phyloP scores from a whole-genome alignment of 2,329 filamentous ascomycete species.

The Ascosphaera aggregata region DNA sequence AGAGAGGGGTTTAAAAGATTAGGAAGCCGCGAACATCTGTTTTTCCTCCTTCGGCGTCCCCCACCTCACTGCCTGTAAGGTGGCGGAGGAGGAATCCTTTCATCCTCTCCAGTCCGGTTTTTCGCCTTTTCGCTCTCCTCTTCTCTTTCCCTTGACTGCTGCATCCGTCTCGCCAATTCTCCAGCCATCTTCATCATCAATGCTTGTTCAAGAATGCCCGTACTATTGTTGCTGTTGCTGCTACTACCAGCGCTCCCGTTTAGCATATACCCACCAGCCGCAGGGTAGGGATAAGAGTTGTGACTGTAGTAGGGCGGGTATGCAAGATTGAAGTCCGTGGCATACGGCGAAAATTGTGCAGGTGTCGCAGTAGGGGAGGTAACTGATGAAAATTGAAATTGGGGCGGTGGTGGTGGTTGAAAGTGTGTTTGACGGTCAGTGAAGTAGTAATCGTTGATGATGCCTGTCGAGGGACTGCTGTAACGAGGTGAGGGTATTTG shows the following conservation, averaged over 20 bases:
- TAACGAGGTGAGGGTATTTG: not conserved
- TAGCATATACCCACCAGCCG: not conserved
- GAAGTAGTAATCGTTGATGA: not conserved
- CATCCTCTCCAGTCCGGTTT: constrained; percentile 15
- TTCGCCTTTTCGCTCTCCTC: constrained; percentile 12
- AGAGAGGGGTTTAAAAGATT: too few species aligned
- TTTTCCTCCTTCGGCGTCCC: too few species aligned
- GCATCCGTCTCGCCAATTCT: constrained; percentile 65
- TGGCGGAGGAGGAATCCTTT: constrained; percentile 18
- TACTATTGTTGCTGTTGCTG: too few species aligned
- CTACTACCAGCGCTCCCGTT: too few species aligned
- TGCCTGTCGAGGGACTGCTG: not conserved
- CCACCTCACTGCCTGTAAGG: constrained; percentile 20
- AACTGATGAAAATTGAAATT: not conserved
- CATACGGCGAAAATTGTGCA: not conserved
- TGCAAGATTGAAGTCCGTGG: not conserved
- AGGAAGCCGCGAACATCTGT: too few species aligned
- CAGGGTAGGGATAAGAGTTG: not conserved
- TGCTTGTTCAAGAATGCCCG: constrained; percentile 22
- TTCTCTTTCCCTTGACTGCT: constrained; percentile 13
- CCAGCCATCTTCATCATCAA: constrained; percentile 51
- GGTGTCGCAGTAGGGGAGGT: not conserved
- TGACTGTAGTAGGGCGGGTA: not conserved
- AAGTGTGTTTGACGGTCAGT: not conserved
- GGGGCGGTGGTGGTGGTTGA: not conserved